Evolutionary conservation across 176 grass and related monocot species (phyloP), one percentile per base, ranked within the genome.

Genomic region (Areca catechu): DNA sequence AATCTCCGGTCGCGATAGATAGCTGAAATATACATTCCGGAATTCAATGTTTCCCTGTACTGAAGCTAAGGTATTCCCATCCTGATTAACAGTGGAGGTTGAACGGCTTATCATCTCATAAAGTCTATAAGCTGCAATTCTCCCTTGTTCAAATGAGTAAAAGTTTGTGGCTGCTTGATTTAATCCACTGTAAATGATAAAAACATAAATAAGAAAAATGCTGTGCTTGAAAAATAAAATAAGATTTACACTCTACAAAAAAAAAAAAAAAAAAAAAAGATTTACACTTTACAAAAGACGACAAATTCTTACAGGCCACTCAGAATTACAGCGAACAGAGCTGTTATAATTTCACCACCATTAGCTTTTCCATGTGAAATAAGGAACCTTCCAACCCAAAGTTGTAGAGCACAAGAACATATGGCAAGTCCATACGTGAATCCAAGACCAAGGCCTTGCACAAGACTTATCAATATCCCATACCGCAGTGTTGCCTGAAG

Each of bases 131-230:
- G 93, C 93, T 49, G 93, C 84, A 75, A 98, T 98, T 50, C 93
- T 69, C 23, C 93, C 93, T 88, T 98, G 93, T 56, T 98, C 93
- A 60, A 98, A 98, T 54, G 87, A 91, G 85, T 98, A 98, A 66
- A 98, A 98, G 62, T 98, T 98, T 63, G 93, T 98, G 48, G 93
- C 93, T 62, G 93, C 93, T 76, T 98, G 93, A 74, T 98, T 98
- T 81, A 98, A 63, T 69, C 93, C 93, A 77, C 93, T 98, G 15
- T 51, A 73, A 76, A 76, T 12, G 70, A 63, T 50, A 70, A 57
- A 56, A 49, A 16, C 6, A 20, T 61, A 79, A 37, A 47, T 66
- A 15, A 48, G 43, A 20, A 37, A 63, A 78, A 51, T 27, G 51
- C 54, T 49, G 15, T 54, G 62, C 22, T 61, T 34, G 56, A 56